Conservation (phyloP, 2,329 filamentous ascomycete species). For the Parascedosporium putredinis region DNA sequence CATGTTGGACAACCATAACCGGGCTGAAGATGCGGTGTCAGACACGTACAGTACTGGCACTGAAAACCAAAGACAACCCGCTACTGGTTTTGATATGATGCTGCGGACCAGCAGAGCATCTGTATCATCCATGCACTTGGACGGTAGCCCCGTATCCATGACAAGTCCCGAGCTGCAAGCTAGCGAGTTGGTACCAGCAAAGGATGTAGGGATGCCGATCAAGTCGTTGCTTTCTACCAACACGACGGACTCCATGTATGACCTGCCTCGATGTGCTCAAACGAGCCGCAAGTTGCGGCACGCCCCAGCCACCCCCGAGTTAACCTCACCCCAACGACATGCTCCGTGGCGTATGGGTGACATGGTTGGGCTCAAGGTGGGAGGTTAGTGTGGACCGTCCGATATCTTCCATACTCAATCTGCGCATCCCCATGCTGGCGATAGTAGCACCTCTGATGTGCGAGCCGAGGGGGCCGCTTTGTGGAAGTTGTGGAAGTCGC, state of each 20-base stretch:
- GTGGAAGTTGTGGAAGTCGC: background rate
- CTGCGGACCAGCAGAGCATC: background rate
- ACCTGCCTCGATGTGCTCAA: background rate
- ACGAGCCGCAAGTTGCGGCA: background rate
- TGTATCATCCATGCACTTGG: background rate
- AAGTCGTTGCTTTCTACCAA: background rate
- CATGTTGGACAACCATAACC: slow-evolving; percentile 34
- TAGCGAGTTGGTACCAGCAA: background rate
- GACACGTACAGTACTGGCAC: no score
- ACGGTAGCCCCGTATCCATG: background rate
- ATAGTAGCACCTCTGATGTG: no score
- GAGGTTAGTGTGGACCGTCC: background rate
- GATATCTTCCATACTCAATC: no score
- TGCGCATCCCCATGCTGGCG: no score
- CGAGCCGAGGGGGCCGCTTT: background rate
- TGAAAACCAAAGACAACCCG: no score
- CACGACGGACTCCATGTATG: background rate
- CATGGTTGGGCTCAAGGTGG: background rate
- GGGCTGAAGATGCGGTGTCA: no score
- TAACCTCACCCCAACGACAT: background rate
- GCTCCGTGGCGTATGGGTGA: background rate
- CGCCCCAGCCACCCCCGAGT: background rate
- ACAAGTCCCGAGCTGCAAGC: background rate
- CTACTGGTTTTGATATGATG: background rate
- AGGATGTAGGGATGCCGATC: background rate